These are phyloP conservation scores for Lecanicillium sp. DNA, from an alignment of 2,329 filamentous ascomycete species.

Conservation along the genomic window DNA sequence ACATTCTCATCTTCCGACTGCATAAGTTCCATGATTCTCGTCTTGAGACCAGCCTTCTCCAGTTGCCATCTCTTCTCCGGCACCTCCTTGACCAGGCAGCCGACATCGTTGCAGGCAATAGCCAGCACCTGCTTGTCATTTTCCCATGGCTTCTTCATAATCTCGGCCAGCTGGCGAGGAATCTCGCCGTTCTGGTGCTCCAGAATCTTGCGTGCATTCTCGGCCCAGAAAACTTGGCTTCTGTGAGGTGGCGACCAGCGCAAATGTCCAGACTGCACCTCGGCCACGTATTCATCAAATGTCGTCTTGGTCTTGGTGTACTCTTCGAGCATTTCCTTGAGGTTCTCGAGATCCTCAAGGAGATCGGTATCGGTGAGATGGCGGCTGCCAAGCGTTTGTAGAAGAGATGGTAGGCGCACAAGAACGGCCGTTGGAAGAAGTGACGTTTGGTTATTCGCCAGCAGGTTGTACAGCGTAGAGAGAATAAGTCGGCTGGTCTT, in stretches of 20 bases:
- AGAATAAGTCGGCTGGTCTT: slow-evolving; percentile 92
- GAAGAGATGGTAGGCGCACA: slow-evolving; percentile 67
- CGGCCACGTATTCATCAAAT: slow-evolving; percentile 83
- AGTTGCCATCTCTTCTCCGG: slow-evolving; percentile 75
- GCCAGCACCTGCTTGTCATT: slow-evolving; percentile 84
- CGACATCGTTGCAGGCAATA: slow-evolving; percentile 89
- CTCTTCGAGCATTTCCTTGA: slow-evolving; percentile 59
- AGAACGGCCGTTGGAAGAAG: slow-evolving; percentile 80
- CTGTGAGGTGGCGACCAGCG: slow-evolving; percentile 91
- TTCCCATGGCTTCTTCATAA: slow-evolving; percentile 66
- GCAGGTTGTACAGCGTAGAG: slow-evolving; percentile 82
- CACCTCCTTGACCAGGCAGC: slow-evolving; percentile 80
- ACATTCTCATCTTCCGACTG: slow-evolving; percentile 81
- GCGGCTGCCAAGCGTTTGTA: slow-evolving; percentile 56
- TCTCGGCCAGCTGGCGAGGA: slow-evolving; percentile 75
- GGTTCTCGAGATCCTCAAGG: slow-evolving; percentile 53
- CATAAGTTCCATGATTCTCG: slow-evolving; percentile 90
- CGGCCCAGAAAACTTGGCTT: slow-evolving; percentile 81
- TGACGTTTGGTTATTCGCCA: slow-evolving; percentile 63
- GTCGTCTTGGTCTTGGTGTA: slow-evolving; percentile 68
- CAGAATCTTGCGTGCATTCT: slow-evolving; percentile 82
- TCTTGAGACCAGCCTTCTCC: slow-evolving; percentile 81
- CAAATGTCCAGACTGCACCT: slow-evolving; percentile 79
- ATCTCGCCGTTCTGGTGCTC: slow-evolving; percentile 76
- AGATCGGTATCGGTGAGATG: slow-evolving; percentile 61